These are phyloP conservation scores for Pneumocystis carinii DNA, from an alignment of 1,139 yeast genomes.

Conservation along the genomic window DNA sequence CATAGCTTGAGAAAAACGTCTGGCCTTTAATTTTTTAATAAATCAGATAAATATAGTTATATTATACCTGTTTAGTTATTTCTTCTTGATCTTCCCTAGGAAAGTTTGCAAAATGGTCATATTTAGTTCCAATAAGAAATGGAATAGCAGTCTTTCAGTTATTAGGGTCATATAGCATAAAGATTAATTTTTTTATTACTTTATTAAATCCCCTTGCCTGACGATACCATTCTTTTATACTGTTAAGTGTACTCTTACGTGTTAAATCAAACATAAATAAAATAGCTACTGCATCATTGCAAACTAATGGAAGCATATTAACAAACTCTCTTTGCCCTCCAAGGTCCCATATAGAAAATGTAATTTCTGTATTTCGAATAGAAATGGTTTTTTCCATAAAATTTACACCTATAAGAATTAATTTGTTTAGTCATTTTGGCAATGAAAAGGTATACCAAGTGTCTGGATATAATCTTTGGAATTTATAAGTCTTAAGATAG, in stretches of 20 bases:
- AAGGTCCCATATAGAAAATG: constrained; percentile 88
- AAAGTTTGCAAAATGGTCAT: constrained; percentile 60
- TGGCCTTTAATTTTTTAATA: constrained; percentile 30
- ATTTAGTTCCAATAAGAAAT: constrained; percentile 83
- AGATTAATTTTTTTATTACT: constrained; percentile 4
- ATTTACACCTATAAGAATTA: constrained; percentile 54
- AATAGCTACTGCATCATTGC: constrained; percentile 86
- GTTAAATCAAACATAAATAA: constrained; percentile 87
- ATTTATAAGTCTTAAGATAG: background rate
- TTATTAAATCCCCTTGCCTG: constrained; percentile 82
- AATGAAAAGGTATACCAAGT: constrained; percentile 14
- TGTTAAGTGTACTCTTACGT: constrained; percentile 68
- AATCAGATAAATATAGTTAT: background rate
- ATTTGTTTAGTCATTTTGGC: background rate
- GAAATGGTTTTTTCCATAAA: constrained; percentile 85
- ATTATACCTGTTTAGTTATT: constrained; percentile 45
- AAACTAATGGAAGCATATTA: constrained; percentile 88
- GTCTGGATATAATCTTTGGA: constrained; percentile 59
- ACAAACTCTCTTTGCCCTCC: constrained; percentile 96
- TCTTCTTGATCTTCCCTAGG: constrained; percentile 73
- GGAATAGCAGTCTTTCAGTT: constrained; percentile 61
- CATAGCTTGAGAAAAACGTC: constrained; percentile 83
- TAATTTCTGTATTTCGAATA: constrained; percentile 74
- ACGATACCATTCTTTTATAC: constrained; percentile 87
- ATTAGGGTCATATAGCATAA: background rate